phyloP scores from a whole-genome alignment of 352 stramenopile species.

The Peronospora farinosa region DNA sequence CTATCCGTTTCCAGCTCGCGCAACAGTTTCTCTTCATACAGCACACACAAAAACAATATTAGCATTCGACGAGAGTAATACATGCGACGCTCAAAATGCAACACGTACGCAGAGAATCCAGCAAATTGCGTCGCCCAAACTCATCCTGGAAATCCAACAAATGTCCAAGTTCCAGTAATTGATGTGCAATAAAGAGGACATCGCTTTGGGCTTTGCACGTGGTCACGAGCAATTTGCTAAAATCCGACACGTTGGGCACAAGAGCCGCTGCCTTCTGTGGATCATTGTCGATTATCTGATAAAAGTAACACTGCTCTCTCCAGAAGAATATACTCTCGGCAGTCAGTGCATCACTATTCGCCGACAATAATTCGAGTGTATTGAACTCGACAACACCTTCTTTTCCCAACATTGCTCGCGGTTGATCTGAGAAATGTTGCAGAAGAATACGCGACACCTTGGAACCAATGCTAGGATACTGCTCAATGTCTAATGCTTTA shows the following conservation, averaged over 20 bases:
- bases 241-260: constrained; percentile 62
- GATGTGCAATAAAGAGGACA: constrained; percentile 61
- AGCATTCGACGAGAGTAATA: background rate
- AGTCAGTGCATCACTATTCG: constrained; percentile 37
- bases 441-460: constrained; percentile 48
- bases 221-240: constrained; percentile 55
- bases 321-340: constrained; percentile 70
- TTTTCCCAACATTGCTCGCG: constrained; percentile 23
- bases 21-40: constrained; percentile 44
- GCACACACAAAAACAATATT: constrained; percentile 3
- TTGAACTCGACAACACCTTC: constrained; percentile 36
- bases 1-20: constrained; percentile 50
- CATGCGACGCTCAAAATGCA: constrained; percentile 1
- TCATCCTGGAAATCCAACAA: constrained; percentile 77
- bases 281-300: constrained; percentile 54
- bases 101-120: constrained; percentile 53
- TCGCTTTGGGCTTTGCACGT: constrained; percentile 40
- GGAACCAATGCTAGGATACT: constrained; percentile 43
- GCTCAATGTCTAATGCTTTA: constrained; percentile 57
- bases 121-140: constrained; percentile 62
- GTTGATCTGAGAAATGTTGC: constrained; percentile 37
- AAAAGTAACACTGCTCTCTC: constrained; percentile 74
- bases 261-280: constrained; percentile 44
- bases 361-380: constrained; percentile 37
- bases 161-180: constrained; percentile 56